Conservation (phyloP, 441 rosid species). For the Codiaeum variegatum region DNA sequence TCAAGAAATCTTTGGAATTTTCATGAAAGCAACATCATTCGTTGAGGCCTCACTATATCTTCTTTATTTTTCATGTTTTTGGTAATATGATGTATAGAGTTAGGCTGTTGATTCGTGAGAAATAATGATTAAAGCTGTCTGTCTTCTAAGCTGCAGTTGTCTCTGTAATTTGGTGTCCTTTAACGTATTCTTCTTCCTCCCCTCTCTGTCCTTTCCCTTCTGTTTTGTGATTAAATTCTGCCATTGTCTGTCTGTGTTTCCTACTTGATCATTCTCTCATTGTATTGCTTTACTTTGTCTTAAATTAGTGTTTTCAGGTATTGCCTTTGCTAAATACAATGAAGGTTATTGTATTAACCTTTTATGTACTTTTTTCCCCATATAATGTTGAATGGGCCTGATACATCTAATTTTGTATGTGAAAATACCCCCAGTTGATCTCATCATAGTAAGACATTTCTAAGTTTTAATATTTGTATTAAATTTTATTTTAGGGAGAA, state of each 20-base stretch:
- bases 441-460: not conserved
- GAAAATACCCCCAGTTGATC: not conserved
- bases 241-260: not conserved
- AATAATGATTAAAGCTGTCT: not conserved
- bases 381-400: not conserved
- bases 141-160: not conserved
- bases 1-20: not conserved
- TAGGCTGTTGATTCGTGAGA: not conserved
- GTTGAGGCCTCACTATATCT: not conserved
- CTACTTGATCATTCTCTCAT: not conserved
- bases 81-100: not conserved
- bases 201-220: not conserved
- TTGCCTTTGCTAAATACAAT: not conserved
- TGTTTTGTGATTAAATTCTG: not conserved
- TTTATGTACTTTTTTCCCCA: not conserved
- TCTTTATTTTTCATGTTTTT: not conserved
- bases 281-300: not conserved
- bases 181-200: not conserved
- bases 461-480: conserved; percentile 18
- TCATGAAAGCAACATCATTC: not conserved
- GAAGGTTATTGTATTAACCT: not conserved
- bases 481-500: conserved; percentile 53
- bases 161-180: not conserved
- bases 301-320: not conserved
- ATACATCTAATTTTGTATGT: not conserved